Base-by-base conservation (phyloP, 768 basidiomycete genomes). In the Pleurotus platypus region DNA sequence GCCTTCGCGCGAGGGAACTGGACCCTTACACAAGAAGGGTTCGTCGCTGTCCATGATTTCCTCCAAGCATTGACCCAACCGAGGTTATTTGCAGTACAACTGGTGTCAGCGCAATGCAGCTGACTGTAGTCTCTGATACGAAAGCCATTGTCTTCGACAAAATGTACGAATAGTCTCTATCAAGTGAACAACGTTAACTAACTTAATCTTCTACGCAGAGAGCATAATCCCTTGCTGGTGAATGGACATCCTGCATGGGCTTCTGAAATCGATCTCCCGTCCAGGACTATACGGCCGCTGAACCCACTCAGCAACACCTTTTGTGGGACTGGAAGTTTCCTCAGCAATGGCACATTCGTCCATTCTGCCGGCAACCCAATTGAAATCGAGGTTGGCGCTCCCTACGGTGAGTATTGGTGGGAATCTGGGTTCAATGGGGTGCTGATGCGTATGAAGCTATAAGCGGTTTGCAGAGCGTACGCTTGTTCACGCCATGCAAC, bases 221-320 rank as follows among this genome's bases (percentile, higher is more conserved):
- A 56, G 35, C 67, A 77, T 57, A 78, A 80, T 48, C 72, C 76
- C 9, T 64, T 78, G 1, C 66, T 63, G 20, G 65, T 77, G 54
- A 67, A 77, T 46, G 73, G 72, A 1, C 76, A 78, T 59, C 64
- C 75, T n/a, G 78, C 78, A 4, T 79, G 78, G 78, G 75, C 72
- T 37, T 75, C 74, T 6, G 64, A 79, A 11, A 72, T 76, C 62
- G 69, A 78, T 57, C 60, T 79, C 12, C 66, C 71, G 57, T 76
- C 76, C 1, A 72, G 75, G 37, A 70, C 64, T 5, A 67, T 70
- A 0, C 69, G 71, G 8, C 66, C 75, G 2, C 57, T 76, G 7
- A 62, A 69, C 45, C 61, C 73, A 15, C 50, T 70, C 5, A 69
- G 72, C 18, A 71, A 78, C 57, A 69, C 69, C n/a, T 78, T 74